Evolutionary conservation across 768 basidiomycete genomes (phyloP).

Genomic region (Amanita exitialis): DNA sequence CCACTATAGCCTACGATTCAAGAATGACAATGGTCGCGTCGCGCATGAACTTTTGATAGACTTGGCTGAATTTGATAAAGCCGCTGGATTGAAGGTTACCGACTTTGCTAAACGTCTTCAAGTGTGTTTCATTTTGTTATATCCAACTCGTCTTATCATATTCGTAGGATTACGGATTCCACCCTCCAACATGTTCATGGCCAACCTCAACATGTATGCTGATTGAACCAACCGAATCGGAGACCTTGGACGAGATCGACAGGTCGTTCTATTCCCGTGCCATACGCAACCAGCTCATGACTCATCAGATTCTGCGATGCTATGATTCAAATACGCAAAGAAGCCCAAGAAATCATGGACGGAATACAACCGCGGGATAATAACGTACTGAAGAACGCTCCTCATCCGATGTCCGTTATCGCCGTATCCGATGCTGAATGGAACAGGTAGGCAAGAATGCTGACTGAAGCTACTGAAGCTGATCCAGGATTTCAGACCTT

Average conservation of each 20-base stretch:
- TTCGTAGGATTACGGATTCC: slow-evolving; percentile 78
- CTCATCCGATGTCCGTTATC: slow-evolving; percentile 77
- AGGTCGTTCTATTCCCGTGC: slow-evolving; percentile 30
- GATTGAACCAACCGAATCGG: slow-evolving; percentile 96
- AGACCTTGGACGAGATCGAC: slow-evolving; percentile 88
- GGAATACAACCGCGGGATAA: slow-evolving; percentile 88
- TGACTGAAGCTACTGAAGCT: background rate
- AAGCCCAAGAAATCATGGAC: slow-evolving; percentile 77
- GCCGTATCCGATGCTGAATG: slow-evolving; percentile 69
- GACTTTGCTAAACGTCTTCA: slow-evolving; percentile 97
- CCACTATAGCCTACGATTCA: slow-evolving; percentile 82
- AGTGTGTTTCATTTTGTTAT: slow-evolving; percentile 25
- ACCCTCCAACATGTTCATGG: slow-evolving; percentile 98
- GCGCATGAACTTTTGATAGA: slow-evolving; percentile 96
- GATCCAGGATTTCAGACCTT: slow-evolving; percentile 45
- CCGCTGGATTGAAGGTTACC: slow-evolving; percentile 81
- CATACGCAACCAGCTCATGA: background rate
- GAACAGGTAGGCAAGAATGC: slow-evolving; percentile 52
- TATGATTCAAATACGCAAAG: slow-evolving; percentile 92
- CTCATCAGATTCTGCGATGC: slow-evolving; percentile 84
- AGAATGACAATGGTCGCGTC: slow-evolving; percentile 84
- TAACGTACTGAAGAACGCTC: slow-evolving; percentile 90
- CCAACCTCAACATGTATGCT: slow-evolving; percentile 96
- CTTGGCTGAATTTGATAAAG: slow-evolving; percentile 88
- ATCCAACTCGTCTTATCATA: background rate